A percentile compares a stretch with the other conserved stretches of the same genome.
Evolutionary conservation across 352 stramenopile species (phyloP).

Genomic region (Pelagophyceae sp.): DNA sequence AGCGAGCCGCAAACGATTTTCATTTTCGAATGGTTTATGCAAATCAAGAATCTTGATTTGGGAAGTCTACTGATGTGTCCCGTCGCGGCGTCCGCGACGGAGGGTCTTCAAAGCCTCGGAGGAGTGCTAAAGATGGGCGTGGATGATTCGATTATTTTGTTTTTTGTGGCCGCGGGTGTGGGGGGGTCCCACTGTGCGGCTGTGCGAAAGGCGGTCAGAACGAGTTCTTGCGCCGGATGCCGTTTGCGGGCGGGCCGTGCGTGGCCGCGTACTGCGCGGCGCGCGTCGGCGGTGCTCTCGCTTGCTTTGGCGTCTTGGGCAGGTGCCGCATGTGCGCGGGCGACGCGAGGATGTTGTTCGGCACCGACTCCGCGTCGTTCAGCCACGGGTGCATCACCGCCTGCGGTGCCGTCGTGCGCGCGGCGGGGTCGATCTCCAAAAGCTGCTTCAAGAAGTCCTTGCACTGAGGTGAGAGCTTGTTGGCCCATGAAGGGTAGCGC

Average conservation of each 20-base stretch:
- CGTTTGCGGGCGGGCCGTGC: background rate
- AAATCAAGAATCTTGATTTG: no score
- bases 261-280: no score
- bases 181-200: no score
- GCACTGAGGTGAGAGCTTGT: conserved; percentile 66
- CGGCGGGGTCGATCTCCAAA: conserved; percentile 68
- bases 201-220: background rate
- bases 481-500: conserved; percentile 83
- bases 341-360: conserved; percentile 37
- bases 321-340: conserved; percentile 25
- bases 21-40: no score
- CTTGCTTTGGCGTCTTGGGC: background rate
- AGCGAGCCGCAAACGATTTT: no score
- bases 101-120: no score
- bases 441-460: conserved; percentile 83
- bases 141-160: no score
- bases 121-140: no score
- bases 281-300: no score
- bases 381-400: conserved; percentile 78
- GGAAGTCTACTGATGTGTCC: no score
- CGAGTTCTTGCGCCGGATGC: background rate
- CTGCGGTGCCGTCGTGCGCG: conserved; percentile 64
- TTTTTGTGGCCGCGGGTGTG: background rate
- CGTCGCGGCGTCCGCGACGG: no score
- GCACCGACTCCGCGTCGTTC: conserved; percentile 17